Evolutionary conservation across 2,329 filamentous ascomycete species (phyloP).

Genomic region (Claviceps quebecensis): DNA sequence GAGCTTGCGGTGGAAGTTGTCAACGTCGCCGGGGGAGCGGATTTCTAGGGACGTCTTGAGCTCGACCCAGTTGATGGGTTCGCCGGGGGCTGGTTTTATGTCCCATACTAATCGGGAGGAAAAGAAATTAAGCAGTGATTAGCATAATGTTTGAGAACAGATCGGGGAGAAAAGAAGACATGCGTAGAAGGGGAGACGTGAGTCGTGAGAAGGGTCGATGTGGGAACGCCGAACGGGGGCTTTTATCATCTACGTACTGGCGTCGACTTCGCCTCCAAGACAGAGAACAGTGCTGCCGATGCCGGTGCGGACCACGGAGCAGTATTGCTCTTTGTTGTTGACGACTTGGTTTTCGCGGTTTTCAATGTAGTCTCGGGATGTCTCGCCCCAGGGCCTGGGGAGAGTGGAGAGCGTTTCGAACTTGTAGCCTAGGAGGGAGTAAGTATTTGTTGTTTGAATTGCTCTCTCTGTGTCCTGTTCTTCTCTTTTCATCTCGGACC

Average conservation of each 20-base stretch:
- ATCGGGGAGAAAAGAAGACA: too few species aligned
- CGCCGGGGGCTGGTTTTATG: slow-evolving; percentile 52
- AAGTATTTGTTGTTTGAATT: too few species aligned
- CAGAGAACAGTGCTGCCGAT: slow-evolving; percentile 64
- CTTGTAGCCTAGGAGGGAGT: slow-evolving; percentile 59
- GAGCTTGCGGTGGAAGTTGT: slow-evolving; percentile 76
- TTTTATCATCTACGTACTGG: slow-evolving; percentile 36
- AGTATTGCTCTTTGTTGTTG: slow-evolving; percentile 89
- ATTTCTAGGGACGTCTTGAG: slow-evolving; percentile 80
- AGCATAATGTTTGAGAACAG: not conserved
- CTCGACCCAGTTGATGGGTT: slow-evolving; percentile 83
- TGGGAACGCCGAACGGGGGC: not conserved
- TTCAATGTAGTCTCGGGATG: slow-evolving; percentile 65
- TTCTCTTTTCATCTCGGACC: not conserved
- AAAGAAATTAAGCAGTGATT: not conserved
- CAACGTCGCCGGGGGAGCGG: slow-evolving; percentile 48
- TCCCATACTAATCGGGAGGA: slow-evolving; percentile 53
- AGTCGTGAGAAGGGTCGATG: not conserved
- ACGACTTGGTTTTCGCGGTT: slow-evolving; percentile 55
- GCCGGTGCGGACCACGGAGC: slow-evolving; percentile 79
- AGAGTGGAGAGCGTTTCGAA: slow-evolving; percentile 80
- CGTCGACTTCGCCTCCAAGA: slow-evolving; percentile 88
- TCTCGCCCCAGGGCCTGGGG: slow-evolving; percentile 58
- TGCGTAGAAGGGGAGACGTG: not conserved
- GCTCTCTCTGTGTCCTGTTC: not conserved